Percentiles rank a stretch among this genome's conserved stretches.
These are phyloP conservation scores for Monoraphidium neglectum DNA, from an alignment of 139 green algal genomes.

Conservation along the genomic window DNA sequence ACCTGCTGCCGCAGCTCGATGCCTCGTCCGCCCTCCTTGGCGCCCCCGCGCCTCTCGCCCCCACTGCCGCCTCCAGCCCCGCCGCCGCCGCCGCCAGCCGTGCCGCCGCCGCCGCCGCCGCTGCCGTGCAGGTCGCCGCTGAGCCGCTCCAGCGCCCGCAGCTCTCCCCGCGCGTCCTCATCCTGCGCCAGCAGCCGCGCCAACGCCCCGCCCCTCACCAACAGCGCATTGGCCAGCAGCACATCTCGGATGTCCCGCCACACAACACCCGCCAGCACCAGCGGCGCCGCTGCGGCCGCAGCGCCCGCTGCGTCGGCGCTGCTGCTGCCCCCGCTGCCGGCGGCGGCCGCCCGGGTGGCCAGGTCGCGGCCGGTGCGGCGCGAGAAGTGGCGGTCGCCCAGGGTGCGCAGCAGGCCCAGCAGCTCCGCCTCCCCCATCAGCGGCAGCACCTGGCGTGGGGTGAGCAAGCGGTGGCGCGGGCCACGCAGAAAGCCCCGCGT, in stretches of 20 bases:
- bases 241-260: conserved; percentile 23
- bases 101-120: neutral
- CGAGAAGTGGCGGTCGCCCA: neutral
- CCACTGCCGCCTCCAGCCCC: too few species aligned
- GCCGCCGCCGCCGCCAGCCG: neutral
- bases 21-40: too few species aligned
- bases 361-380: neutral
- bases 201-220: conserved; percentile 18
- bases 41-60: too few species aligned
- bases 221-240: conserved; percentile 20
- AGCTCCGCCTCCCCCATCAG: conserved; percentile 34
- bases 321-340: conserved; percentile 4
- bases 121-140: neutral
- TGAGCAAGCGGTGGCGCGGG: neutral
- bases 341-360: neutral
- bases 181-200: conserved; percentile 20
- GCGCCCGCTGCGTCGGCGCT: neutral
- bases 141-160: neutral
- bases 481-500: conserved; percentile 10
- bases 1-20: too few species aligned
- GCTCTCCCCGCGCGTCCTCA: neutral
- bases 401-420: conserved; percentile 10
- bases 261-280: neutral
- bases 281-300: neutral
- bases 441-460: conserved; percentile 28